Evolutionary conservation across 768 basidiomycete species (phyloP), one percentile per base, ranked within the genome.

Genomic region (Cubamyces sp.): DNA sequence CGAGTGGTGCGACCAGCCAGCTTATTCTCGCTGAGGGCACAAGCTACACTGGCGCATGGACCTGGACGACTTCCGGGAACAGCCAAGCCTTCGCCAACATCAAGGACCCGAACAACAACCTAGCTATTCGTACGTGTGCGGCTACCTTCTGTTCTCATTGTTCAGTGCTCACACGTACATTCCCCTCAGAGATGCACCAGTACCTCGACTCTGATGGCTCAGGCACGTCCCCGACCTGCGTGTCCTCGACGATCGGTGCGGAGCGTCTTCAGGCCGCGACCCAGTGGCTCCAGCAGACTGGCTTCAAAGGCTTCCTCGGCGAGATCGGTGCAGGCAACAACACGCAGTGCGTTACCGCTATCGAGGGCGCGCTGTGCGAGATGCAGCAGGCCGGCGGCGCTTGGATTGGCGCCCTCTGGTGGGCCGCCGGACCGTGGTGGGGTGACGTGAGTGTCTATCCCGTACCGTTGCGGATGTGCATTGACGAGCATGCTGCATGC

Each of bases 341-440:
- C 68, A 69, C 75, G 16, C 69, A 60, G 18, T 84, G 82, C 64
- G 78, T 83, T 54, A 66, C 72, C 12, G 84, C 85, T 41, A 75
- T 87, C 21, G 75, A 80, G 60, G 81, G 85, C 45, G 84, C 84
- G 16, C 68, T 87, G 26, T 86, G 84, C 73, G 65, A 77, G 56
- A 81, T 87, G 84, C 86, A 87, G 69, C 74, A 80, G 65, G 77
- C 82, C 30, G 63, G 58, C 34, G 63, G 58, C 62, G 82, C 79
- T n/a, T 87, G 85, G 85, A 74, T 87, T 59, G 86, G 81, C 64
- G 73, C 73, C 12, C 69, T 73, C 26, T 86, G 82, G 81, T 86
- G 84, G 86, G 83, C 84, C 61, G 85, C 84, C 62, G 85, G 85
- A 1, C 84, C 83, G 46, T 86, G 85, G 83, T 84, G 84, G 84